Conservation (phyloP, 306 rosid genomes). For the Ziziphus jujuba region DNA sequence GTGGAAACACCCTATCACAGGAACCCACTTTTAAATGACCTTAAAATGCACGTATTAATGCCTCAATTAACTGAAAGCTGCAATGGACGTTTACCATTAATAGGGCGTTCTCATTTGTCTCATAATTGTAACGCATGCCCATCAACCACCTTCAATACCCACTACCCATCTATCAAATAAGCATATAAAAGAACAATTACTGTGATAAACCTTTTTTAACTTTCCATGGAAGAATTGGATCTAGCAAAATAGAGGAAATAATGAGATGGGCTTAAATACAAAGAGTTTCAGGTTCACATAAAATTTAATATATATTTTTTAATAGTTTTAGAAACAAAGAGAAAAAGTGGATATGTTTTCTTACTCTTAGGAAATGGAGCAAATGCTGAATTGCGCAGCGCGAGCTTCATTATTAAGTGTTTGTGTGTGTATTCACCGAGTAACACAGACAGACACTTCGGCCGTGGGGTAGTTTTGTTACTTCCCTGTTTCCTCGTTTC, state of each 20-base stretch:
- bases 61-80: conserved; percentile 17
- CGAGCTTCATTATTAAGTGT: conserved; percentile 53
- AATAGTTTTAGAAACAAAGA: background rate
- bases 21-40: conserved; percentile 20
- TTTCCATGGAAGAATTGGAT: no score
- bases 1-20: conserved; percentile 40
- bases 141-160: conserved; percentile 15
- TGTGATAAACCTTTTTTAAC: no score
- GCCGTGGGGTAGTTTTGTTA: background rate
- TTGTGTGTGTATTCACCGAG: background rate
- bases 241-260: background rate
- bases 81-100: conserved; percentile 1
- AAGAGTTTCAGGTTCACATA: conserved; percentile 2
- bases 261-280: background rate
- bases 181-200: background rate
- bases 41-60: conserved; percentile 13
- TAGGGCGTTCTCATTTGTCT: conserved; percentile 11
- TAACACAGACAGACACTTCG: background rate
- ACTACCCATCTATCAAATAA: no score
- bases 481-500: background rate
- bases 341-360: conserved; percentile 13
- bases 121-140: conserved; percentile 1
- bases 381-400: conserved; percentile 36
- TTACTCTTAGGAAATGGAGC: conserved; percentile 46
- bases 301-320: background rate